Base-by-base conservation (phyloP, 1,284 basidiomycete species). In the Sporisorium reilianum region DNA sequence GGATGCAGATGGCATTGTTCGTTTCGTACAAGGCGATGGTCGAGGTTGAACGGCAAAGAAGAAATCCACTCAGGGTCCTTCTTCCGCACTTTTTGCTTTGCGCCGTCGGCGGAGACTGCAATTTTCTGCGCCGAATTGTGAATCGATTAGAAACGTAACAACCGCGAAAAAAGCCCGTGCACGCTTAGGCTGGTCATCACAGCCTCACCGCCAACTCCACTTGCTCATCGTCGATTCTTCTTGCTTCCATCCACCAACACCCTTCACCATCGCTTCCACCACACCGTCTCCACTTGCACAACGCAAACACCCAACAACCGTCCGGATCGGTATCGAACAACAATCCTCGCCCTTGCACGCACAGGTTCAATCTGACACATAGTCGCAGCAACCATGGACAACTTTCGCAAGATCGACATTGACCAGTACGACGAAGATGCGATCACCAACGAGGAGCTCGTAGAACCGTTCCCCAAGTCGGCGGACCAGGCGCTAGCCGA, bases 341-440 rank as follows among this genome's bases (percentile, higher is more conserved):
- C n/a, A n/a, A n/a, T n/a, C n/a, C n/a, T n/a, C n/a, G n/a, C n/a
- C n/a, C n/a, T n/a, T n/a, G n/a, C n/a, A n/a, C n/a, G n/a, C n/a
- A n/a, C n/a, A n/a, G n/a, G n/a, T 45, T 30, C 28, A 30, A 46
- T 28, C 45, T 18, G 3, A 55, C 22, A 26, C 45, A 48, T 11
- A 2, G 8, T 20, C 7, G 5, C 16, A 16, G n/a, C 12, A 26
- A 11, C 5, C 26, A 80, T 76, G 74, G 80, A 81, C 66, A 68
- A 55, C 59, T 97, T 94, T 86, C 89, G 95, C 76, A 95, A 95
- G 87, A 95, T 97, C 87, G 92, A 97, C 86, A 93, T 97, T 80
- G 95, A 98, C 87, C 89, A 88, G 53, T 95, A 90, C 86, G 96
- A 98, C 83, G 95, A 97, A 85, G 96, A 98, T 80, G 89, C 91